Evolutionary conservation across 805 yeast genomes (phyloP), one percentile per base, ranked within the genome.

Genomic region (Maudiozyma turicensis): DNA sequence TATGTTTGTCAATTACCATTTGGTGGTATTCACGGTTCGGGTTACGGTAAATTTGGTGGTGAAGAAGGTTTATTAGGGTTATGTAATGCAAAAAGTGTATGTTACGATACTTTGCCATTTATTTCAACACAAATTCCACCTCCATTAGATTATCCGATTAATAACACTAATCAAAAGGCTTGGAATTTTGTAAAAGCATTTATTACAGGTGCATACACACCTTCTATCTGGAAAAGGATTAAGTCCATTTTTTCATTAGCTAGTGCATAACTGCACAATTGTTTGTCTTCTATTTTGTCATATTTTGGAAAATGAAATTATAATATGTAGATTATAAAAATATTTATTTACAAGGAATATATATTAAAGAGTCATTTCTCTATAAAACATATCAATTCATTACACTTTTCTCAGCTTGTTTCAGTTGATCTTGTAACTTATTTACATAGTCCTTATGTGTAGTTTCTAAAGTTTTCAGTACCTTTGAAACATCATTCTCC

Each of bases 21-120:
- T 69, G 99, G 99, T 48, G 99, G 99, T 32, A 78, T 78, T 30
- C 82, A 82, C 56, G 93, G 89, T 43, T 85, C 95, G 6, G 99
- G 99, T 0, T 93, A 89, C 62, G 99, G 99, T 50, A 91, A 91
- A 64, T 93, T 93, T 71, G 96, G 96, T 26, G 99, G 99, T 44
- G 95, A 84, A 63, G 99, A 93, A 72, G 99, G 99, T 1, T 73
- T 93, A 41, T 78, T 87, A 40, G 97, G 96, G 0, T 72, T 93
- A 43, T 91, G 98, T 65, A 75, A 81, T 49, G 86, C 88, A 48
- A 93, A 93, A 63, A 81, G 95, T 42, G 78, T 93, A 3, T 89
- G 96, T 52, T 84, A 78, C 72, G 98, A 93, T 69, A 81, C 78
- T 54, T 76, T 84, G 43, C 81, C 91, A 28, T 78, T 87, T 56